phyloP scores from a whole-genome alignment of 306 rosid species.

The Oemleria cerasiformis region DNA sequence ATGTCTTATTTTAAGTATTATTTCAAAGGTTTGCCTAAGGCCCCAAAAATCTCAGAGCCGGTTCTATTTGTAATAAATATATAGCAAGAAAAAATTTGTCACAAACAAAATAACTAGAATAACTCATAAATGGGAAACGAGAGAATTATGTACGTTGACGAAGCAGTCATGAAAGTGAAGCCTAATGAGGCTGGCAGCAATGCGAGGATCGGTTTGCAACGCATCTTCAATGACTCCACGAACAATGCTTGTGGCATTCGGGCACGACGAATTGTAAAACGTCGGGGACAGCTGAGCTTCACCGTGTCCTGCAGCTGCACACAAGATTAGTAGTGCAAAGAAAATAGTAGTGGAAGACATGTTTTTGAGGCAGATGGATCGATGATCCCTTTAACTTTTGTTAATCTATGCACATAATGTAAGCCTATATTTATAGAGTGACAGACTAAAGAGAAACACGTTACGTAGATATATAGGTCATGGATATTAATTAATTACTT shows the following conservation, averaged over 20 bases:
- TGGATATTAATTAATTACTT: no score
- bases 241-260: neutral
- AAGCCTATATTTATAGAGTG: no score
- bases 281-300: slow-evolving; percentile 18
- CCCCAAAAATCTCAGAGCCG: neutral
- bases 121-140: no score
- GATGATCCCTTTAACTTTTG: neutral
- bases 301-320: neutral
- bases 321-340: neutral
- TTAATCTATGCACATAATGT: no score
- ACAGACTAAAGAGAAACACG: no score
- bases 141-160: slow-evolving; percentile 32
- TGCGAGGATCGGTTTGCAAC: slow-evolving; percentile 26
- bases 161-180: slow-evolving; percentile 66
- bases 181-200: slow-evolving; percentile 46
- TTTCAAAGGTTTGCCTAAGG: no score
- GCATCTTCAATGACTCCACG: slow-evolving; percentile 14
- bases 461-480: no score
- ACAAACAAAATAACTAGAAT: neutral
- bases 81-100: neutral
- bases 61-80: no score
- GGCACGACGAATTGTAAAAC: slow-evolving; percentile 34
- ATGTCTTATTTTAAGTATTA: no score
- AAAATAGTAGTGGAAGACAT: no score
- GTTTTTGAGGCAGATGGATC: no score